A percentile compares a stretch with the other conserved stretches of the same genome.
Conservation (phyloP, 2,329 filamentous ascomycete genomes). For the Fusarium sp. region DNA sequence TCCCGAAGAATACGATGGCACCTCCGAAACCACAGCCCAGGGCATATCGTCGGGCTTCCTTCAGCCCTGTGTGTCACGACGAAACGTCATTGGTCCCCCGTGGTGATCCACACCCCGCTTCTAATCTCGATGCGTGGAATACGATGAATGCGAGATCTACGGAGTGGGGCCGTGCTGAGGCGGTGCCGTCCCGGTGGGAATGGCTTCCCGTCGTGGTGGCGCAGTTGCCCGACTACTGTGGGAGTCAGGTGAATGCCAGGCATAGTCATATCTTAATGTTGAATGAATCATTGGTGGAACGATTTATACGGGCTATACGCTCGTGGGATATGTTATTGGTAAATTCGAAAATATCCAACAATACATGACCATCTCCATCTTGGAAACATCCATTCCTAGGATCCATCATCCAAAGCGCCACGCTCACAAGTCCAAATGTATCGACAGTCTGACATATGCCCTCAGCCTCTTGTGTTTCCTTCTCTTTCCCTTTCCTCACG, state of each 20-base stretch:
- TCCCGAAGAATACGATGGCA: slow-evolving; percentile 30
- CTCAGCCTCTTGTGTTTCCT: not conserved
- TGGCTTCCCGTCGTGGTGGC: not conserved
- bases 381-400: not conserved
- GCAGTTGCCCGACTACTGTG: slow-evolving; percentile 4
- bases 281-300: not conserved
- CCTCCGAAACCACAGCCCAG: slow-evolving; percentile 10
- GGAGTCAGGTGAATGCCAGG: not conserved
- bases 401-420: slow-evolving; percentile 11
- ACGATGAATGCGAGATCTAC: slow-evolving; percentile 47
- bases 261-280: not conserved
- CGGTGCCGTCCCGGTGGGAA: slow-evolving; percentile 9
- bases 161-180: slow-evolving; percentile 28
- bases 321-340: not conserved
- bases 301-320: not conserved
- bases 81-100: slow-evolving; percentile 18
- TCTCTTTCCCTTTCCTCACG: not conserved
- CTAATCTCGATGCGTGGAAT: slow-evolving; percentile 28
- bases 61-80: slow-evolving; percentile 18
- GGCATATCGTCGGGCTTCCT: slow-evolving; percentile 11
- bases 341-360: not conserved
- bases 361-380: not conserved
- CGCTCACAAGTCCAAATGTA: slow-evolving; percentile 9
- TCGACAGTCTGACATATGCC: not conserved
- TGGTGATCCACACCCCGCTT: slow-evolving; percentile 9